Evolutionary conservation across 257 asterid genomes (phyloP), one percentile per base, ranked within the genome.

Genomic region (Solanum sitiens): DNA sequence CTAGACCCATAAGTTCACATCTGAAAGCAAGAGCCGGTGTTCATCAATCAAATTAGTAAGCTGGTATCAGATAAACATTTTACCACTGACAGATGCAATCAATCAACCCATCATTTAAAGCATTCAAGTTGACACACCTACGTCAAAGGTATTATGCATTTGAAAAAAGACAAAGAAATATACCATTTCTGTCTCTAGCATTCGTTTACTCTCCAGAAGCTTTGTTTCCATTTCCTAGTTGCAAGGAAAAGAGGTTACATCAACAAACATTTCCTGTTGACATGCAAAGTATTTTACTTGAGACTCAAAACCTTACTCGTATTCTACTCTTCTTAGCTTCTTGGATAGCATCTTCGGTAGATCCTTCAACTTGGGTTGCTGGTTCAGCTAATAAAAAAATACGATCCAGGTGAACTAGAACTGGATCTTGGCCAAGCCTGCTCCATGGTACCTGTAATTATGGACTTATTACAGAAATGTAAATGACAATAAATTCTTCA

Each of bases 341-440:
- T 93, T 95, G 99, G 89, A 97, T 87, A 75, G 98, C 95, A 94
- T 97, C 99, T 95, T 95, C 99, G 82, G 91, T 93, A 89, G 98
- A 93, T 86, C 98, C 98, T 92, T 97, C 98, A 83, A 97, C 98
- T 90, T 92, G 93, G 73, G 99, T 97, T 87, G 98, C 98, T 89
- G 99, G 99, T 93, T 97, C 99, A 80, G 99, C 99, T 86, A 97
- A 91, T 90, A 97, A 91, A 87, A 92, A 97, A 44, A 97, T 97
- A 88, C 95, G 95, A 92, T 97, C 99, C 92, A 97, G 91, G 91
- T 91, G 93, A 90, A 97, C 99, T 83, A 95, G 45, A 91, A 97
- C 99, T 42, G 99, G 99, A 87, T 95, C 99, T 86, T 97, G 99
- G 87, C 99, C 99, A 90, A 97, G 98, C 95, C 98, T 97, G 93